Conservation (phyloP, 805 yeast species). For the Candida oleophila region DNA sequence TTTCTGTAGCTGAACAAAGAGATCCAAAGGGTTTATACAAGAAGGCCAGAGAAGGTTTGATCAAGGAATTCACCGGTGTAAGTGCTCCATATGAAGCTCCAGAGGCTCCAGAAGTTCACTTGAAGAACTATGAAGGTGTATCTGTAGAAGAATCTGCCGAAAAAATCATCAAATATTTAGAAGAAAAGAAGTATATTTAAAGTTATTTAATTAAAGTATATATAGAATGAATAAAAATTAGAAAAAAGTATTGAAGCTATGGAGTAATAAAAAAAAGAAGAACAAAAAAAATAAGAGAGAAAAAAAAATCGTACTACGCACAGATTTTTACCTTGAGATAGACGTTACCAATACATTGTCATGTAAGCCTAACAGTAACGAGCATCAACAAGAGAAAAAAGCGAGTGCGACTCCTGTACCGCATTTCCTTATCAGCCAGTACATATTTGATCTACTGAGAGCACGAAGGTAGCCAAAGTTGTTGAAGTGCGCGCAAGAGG, state of each 20-base stretch:
- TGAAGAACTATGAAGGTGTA: constrained; percentile 63
- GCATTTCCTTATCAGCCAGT: too few species aligned
- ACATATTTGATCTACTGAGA: too few species aligned
- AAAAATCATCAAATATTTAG: constrained; percentile 66
- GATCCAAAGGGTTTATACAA: constrained; percentile 97
- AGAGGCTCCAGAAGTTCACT: constrained; percentile 74
- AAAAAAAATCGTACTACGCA: too few species aligned
- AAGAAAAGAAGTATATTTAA: constrained; percentile 44
- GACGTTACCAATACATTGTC: too few species aligned
- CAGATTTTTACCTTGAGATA: too few species aligned
- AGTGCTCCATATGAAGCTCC: constrained; percentile 97
- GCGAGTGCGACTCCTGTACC: too few species aligned
- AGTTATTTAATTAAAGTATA: background rate
- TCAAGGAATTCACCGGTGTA: constrained; percentile 93
- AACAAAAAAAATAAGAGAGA: background rate
- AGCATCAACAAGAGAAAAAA: too few species aligned
- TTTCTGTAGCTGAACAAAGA: constrained; percentile 92
- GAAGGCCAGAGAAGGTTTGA: constrained; percentile 93
- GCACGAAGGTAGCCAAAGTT: too few species aligned
- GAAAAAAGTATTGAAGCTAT: too few species aligned
- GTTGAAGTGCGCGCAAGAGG: too few species aligned
- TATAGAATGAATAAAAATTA: background rate
- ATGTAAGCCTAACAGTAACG: too few species aligned
- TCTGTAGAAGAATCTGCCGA: constrained; percentile 81
- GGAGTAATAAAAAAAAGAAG: background rate